phyloP scores from a whole-genome alignment of 345 rosid species.

The Kandelia obovata region DNA sequence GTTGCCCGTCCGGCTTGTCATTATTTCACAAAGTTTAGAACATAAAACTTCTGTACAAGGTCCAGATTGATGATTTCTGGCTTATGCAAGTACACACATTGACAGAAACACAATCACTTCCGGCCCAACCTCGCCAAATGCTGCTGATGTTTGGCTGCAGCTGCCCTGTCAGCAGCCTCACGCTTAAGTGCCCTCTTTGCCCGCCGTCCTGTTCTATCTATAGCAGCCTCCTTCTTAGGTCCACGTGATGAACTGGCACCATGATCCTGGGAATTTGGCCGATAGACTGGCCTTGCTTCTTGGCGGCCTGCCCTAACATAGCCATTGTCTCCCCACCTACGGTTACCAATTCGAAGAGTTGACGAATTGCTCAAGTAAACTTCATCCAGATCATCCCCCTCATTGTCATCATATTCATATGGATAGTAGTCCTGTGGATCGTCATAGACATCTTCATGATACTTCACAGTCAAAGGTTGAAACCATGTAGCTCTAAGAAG shows the following conservation, averaged over 20 bases:
- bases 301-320: slow-evolving; percentile 79
- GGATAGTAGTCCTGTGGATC: slow-evolving; percentile 38
- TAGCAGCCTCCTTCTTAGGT: slow-evolving; percentile 52
- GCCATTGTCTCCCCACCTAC: slow-evolving; percentile 96
- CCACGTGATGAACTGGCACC: slow-evolving; percentile 58
- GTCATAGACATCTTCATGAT: slow-evolving; percentile 32
- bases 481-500: slow-evolving; percentile 91
- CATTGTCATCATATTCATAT: slow-evolving; percentile 47
- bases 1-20: not conserved
- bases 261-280: slow-evolving; percentile 31
- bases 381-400: slow-evolving; percentile 60
- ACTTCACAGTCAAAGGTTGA: slow-evolving; percentile 53
- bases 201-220: slow-evolving; percentile 57
- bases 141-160: slow-evolving; percentile 49
- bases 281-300: slow-evolving; percentile 70
- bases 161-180: slow-evolving; percentile 88
- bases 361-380: slow-evolving; percentile 47
- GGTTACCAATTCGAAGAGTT: slow-evolving; percentile 65
- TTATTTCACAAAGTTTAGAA: slow-evolving; percentile 13
- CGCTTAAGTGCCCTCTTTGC: slow-evolving; percentile 90
- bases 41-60: slow-evolving; percentile 21
- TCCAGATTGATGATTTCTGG: slow-evolving; percentile 10
- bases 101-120: slow-evolving; percentile 11
- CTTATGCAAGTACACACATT: not conserved
- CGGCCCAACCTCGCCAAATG: slow-evolving; percentile 29